Evolutionary conservation across 768 basidiomycete genomes (phyloP).

Genomic region (Naematelia aurantialba): DNA sequence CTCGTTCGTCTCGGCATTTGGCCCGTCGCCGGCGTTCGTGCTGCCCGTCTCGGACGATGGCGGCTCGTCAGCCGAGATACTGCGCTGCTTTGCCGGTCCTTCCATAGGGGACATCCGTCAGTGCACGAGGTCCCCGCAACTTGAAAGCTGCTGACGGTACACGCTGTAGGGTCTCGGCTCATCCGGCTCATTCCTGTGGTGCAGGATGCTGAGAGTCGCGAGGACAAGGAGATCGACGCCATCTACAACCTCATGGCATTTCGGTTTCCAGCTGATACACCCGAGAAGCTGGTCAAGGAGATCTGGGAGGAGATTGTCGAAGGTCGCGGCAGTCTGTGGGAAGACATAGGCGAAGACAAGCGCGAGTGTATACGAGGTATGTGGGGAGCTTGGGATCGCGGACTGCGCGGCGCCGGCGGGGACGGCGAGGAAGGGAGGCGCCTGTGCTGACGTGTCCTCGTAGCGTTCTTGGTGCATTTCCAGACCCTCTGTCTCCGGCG

Average conservation of each 20-base stretch:
- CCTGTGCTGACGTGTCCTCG: background rate
- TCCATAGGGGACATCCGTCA: slow-evolving; percentile 49
- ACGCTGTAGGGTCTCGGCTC: slow-evolving; percentile 64
- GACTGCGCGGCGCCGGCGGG: too few relatives aligned
- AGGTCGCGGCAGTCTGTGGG: slow-evolving; percentile 75
- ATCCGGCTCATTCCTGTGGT: slow-evolving; percentile 77
- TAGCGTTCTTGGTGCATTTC: slow-evolving; percentile 89
- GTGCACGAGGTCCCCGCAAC: slow-evolving; percentile 5
- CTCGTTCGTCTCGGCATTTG: slow-evolving; percentile 80
- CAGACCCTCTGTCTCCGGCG: slow-evolving; percentile 80
- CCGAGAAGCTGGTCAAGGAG: slow-evolving; percentile 74
- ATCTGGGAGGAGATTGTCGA: slow-evolving; percentile 91
- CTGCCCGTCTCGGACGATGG: slow-evolving; percentile 94
- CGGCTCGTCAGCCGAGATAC: slow-evolving; percentile 90
- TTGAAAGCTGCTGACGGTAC: slow-evolving; percentile 55
- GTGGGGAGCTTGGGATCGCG: slow-evolving; percentile 13
- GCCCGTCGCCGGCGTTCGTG: slow-evolving; percentile 67
- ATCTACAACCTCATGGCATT: slow-evolving; percentile 75
- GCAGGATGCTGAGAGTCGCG: slow-evolving; percentile 54
- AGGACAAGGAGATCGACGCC: slow-evolving; percentile 50
- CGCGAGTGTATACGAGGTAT: slow-evolving; percentile 86
- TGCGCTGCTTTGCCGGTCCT: slow-evolving; percentile 66
- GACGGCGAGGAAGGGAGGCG: too few relatives aligned
- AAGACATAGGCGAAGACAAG: slow-evolving; percentile 78
- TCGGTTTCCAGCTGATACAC: slow-evolving; percentile 66